Evolutionary conservation across 805 yeast genomes (phyloP).

Genomic region (Candida insectorum): DNA sequence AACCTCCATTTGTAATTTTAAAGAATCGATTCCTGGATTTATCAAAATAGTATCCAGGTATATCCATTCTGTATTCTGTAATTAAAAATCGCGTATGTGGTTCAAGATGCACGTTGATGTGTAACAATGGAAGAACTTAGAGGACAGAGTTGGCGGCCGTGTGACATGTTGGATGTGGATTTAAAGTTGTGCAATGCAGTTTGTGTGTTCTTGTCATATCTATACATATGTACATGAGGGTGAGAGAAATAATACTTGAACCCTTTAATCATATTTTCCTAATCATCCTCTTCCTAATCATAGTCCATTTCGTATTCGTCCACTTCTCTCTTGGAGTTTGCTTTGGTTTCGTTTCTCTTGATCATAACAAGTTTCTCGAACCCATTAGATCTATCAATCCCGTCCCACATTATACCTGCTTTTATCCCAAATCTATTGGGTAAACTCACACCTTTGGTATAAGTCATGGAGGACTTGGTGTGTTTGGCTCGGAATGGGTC

Average conservation of each 20-base stretch:
- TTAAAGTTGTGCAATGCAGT: no score
- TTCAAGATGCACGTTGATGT: no score
- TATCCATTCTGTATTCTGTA: constrained; percentile 14
- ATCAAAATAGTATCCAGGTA: constrained; percentile 35
- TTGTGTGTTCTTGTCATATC: no score
- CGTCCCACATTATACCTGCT: constrained; percentile 85
- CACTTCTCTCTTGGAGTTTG: constrained; percentile 26
- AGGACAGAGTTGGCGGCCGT: no score
- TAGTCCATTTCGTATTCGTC: constrained; percentile 17
- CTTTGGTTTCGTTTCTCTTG: constrained; percentile 22
- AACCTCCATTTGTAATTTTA: constrained; percentile 30
- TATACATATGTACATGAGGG: no score
- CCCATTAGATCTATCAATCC: constrained; percentile 85
- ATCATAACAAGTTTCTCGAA: constrained; percentile 66
- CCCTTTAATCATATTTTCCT: no score
- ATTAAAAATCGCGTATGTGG: no score
- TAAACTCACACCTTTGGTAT: constrained; percentile 43
- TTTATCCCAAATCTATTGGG: constrained; percentile 70
- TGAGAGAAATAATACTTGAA: no score
- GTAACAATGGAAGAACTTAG: no score
- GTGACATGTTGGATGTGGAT: no score
- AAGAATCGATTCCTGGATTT: constrained; percentile 24
- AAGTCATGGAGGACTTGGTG: constrained; percentile 1
- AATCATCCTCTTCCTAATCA: constrained; percentile 6
- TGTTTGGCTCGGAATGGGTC: constrained; percentile 9